A percentile compares a stretch with the other conserved stretches of the same genome.
These are phyloP conservation scores for Gossypium mustelinum DNA, from an alignment of 345 rosid species.

Conservation along the genomic window DNA sequence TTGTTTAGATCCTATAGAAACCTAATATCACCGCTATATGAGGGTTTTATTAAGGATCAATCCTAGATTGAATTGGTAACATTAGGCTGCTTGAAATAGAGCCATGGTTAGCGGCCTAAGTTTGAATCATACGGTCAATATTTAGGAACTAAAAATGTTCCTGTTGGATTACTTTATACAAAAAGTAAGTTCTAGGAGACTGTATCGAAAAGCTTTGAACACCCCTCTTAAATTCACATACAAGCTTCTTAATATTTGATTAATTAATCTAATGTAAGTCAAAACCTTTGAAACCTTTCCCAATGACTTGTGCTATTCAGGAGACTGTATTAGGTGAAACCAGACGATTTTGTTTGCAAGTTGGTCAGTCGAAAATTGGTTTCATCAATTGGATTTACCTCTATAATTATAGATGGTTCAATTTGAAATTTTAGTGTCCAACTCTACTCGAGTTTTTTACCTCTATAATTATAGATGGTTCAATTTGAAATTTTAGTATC, in stretches of 20 bases:
- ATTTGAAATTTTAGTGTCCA: too few relatives aligned
- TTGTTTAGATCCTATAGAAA: neutral
- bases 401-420: neutral
- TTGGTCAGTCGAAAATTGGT: too few relatives aligned
- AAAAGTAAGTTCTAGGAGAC: neutral
- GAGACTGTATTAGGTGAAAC: neutral
- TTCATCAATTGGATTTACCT: too few relatives aligned
- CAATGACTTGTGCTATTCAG: neutral
- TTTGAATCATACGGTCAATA: neutral
- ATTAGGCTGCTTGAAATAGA: constrained; percentile 6
- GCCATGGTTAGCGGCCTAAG: neutral
- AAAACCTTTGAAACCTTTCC: neutral
- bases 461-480: too few relatives aligned
- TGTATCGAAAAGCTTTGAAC: neutral
- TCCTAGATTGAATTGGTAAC: constrained; percentile 3
- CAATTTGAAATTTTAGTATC: too few relatives aligned
- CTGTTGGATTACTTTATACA: neutral
- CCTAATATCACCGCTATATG: neutral
- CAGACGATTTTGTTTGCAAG: neutral
- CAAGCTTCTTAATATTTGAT: neutral
- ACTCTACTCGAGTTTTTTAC: too few relatives aligned
- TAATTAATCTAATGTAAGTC: neutral
- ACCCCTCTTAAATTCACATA: neutral
- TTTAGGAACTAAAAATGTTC: neutral
- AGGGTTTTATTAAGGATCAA: neutral